Base-by-base conservation (phyloP, 1,284 basidiomycete genomes). In the Ceratobasidium theobromae region DNA sequence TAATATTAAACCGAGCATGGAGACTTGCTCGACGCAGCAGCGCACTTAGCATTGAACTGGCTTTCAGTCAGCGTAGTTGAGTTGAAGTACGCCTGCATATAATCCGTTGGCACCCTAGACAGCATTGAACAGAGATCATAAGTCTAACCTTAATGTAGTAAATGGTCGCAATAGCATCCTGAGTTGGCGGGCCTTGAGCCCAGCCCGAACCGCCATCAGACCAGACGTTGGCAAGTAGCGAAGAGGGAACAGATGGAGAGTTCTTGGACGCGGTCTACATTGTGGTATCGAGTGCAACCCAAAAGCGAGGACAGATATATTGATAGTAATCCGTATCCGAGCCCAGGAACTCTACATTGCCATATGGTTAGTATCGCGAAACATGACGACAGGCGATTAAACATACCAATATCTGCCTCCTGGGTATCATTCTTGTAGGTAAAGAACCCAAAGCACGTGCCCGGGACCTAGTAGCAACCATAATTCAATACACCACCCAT, bases 31-130 rank as follows among this genome's bases (percentile, higher is more conserved):
- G 69, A 67, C 12, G 70, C 65, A 1, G 67, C 65, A n/a, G 53
- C 65, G 52, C 70, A 71, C 25, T 52, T 38, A 5, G 70, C 41
- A 16, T 55, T 65, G 68, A 71, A 70, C 14, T 52, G 52, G 12
- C 48, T 51, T 21, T 60, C 67, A 12, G 41, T 40, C 23, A 70
- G 30, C 14, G 54, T 43, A 6, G 67, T 70, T 30, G 69, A 70
- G 65, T 71, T 71, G 62, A 71, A 71, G 45, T 71, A 71, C 12
- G 62, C 67, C 67, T 68, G 30, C 8, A 23, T 30, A 48, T 16
- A 18, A 8, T 23, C 8, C 3, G 16, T 16, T 54, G 9, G 38
- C n/a, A 40, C 2, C 12, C 21, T 28, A 18, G n/a, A 23, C 23
- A 25, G 28, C 18, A 6, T 8, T 38, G 16, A 23, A 33, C 3